Base-by-base conservation (phyloP, 1,139 yeast genomes). In the Trichomonascaceae sp. region DNA sequence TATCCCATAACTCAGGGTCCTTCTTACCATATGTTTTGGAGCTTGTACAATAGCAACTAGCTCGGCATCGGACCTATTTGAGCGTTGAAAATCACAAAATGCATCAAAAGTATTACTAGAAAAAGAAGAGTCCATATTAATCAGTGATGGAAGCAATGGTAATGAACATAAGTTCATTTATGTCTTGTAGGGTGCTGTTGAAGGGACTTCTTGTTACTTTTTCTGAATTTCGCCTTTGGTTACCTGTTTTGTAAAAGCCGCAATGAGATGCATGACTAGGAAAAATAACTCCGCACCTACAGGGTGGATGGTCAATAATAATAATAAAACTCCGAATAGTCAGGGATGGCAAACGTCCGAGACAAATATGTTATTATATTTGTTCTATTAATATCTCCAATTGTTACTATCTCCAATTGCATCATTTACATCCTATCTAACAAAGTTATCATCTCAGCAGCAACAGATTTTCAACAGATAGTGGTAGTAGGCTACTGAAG, bases 1-100 rank as follows among this genome's bases (percentile, higher is more conserved):
- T 68, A 63, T 53, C 71, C 71, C 2, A 53, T 52, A n/a, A 27
- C 60, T 7, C 64, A 67, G 13, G 69, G 60, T 1, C 71, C 71
- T 3, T 55, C 58, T 45, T 68, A 67, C 55, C 57, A 49, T 24
- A 18, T 58, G 63, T 17, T 59, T 63, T 45, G 66, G 63, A 19
- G 61, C 64, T 47, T 44, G 59, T 22, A 44, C 53, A 27, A 53
- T 64, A 8, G 61, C 63, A 10, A 52, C 57, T 10, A 52, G 51
- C 1, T 51, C 63, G 36, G 63, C 66, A 2, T 15, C 53, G 64
- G 43, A 46, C 54, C 45, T 60, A 62, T 47, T 54, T 66, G 47
- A 20, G 44, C 27, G 51, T 51, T 43, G 56, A 60, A 51, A 66
- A 66, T 55, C 53, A 52, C 51, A 57, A 55, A 48, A 55, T 64